phyloP scores from a whole-genome alignment of 805 yeast species.

The Myxozyma vanderwaltii region DNA sequence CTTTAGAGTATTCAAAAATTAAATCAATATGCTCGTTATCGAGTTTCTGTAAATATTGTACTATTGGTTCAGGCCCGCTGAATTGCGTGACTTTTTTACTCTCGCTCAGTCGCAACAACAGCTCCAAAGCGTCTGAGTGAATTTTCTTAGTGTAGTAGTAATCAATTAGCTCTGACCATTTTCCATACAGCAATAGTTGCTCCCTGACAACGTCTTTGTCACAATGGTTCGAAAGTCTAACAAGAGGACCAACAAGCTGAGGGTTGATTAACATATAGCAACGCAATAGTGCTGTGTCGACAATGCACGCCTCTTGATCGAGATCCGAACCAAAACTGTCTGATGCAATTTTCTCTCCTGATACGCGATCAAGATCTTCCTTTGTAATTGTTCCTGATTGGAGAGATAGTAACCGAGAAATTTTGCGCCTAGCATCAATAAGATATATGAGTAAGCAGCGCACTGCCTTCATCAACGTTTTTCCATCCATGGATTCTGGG shows the following conservation, averaged over 20 bases:
- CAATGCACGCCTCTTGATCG: constrained; percentile 45
- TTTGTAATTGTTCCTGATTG: constrained; percentile 27
- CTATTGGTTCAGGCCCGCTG: constrained; percentile 49
- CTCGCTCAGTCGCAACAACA: constrained; percentile 50
- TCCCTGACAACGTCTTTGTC: constrained; percentile 62
- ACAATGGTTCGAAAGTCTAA: constrained; percentile 76
- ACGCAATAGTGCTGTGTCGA: constrained; percentile 78
- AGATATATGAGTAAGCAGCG: constrained; percentile 48
- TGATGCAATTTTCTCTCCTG: constrained; percentile 28
- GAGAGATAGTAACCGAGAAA: constrained; percentile 39
- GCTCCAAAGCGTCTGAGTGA: constrained; percentile 67
- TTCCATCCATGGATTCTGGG: constrained; percentile 21
- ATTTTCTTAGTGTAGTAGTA: constrained; percentile 65
- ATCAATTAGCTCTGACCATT: constrained; percentile 71
- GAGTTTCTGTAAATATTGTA: constrained; percentile 62
- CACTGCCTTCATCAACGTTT: constrained; percentile 33
- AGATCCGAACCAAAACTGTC: constrained; percentile 39
- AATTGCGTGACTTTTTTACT: constrained; percentile 35
- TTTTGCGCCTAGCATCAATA: constrained; percentile 54
- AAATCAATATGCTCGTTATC: constrained; percentile 53
- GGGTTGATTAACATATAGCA: constrained; percentile 72
- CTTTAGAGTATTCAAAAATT: constrained; percentile 57
- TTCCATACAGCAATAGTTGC: constrained; percentile 51
- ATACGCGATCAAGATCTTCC: constrained; percentile 22
- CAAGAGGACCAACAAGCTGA: constrained; percentile 76